Base-by-base conservation (phyloP, 2,329 filamentous ascomycete genomes). In the Ophiosphaerella herpotricha region DNA sequence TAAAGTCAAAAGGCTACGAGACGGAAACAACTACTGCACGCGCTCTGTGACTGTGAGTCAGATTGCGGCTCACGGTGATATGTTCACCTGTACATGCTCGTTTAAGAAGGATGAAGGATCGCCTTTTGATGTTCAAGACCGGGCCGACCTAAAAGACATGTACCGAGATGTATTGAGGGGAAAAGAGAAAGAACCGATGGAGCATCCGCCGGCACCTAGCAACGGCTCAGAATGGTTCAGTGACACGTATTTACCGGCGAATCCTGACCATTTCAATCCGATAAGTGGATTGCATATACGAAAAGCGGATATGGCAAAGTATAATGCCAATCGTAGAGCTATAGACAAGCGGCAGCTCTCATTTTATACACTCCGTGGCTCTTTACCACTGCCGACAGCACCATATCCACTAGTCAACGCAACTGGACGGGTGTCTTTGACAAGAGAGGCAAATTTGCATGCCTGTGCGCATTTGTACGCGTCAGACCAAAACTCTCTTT, bases 401-500 rank as follows among this genome's bases (percentile, higher is more conserved):
- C 64, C 64, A 9, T 62, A 55, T 44, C 63, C 61, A 12, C 59
- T 58, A 1, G 23, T 4, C 7, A 34, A 45, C 7, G 44, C 42
- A n/a, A 16, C 12, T 3, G 34, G 29, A 1, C 39, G 50, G 9
- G 12, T 46, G 4, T 33, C 42, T 1, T 32, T 63, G 5, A 62
- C 61, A 2, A 29, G 58, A 35, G 63, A 60, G 29, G 62, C 80
- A 29, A 85, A 85, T 55, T 64, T 85, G 14, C 82, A 84, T 55
- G 78, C 81, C 1, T 82, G 79, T 56, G 81, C 80, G 3, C 82
- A 85, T 63, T 70, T 84, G 37, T 85, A 83, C 58, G 78, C 81
- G 0, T 80, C 78, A 31, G 82, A 84, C 57, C 76, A 78, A 21
- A 84, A 84, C 48, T 79, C 78, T 14, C 67, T 84, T 11, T 78